Conservation (phyloP, 2,329 filamentous ascomycete genomes). For the Hysterium pulicare region DNA sequence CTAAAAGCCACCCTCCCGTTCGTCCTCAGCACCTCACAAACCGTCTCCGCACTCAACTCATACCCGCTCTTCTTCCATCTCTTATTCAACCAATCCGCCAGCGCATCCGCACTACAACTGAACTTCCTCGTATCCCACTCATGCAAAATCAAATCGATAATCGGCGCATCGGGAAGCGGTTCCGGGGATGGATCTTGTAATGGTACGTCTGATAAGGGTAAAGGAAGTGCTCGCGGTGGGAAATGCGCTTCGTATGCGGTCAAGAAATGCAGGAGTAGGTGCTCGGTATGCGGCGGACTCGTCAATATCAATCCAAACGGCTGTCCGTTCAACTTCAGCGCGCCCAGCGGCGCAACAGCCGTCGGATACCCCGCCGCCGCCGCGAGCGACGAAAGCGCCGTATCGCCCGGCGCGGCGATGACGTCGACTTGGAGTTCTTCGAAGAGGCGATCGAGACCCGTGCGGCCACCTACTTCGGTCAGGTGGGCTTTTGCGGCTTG, state of each 20-base stretch:
- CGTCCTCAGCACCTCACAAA: slow-evolving; percentile 32
- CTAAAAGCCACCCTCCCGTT: slow-evolving; percentile 34
- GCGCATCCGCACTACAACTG: slow-evolving; percentile 29
- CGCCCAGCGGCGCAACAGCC: slow-evolving; percentile 31
- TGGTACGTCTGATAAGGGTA: slow-evolving; percentile 26
- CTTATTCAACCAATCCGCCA: slow-evolving; percentile 33
- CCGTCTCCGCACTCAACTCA: slow-evolving; percentile 30
- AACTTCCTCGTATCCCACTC: slow-evolving; percentile 34
- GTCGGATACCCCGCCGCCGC: slow-evolving; percentile 36
- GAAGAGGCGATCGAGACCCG: slow-evolving; percentile 33
- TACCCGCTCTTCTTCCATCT: slow-evolving; percentile 35
- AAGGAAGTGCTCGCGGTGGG: slow-evolving; percentile 27
- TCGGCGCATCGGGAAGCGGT: slow-evolving; percentile 29
- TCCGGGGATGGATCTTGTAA: slow-evolving; percentile 23
- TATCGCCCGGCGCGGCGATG: slow-evolving; percentile 32
- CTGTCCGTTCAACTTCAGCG: slow-evolving; percentile 34
- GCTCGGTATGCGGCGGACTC: slow-evolving; percentile 30
- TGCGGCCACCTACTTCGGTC: slow-evolving; percentile 24
- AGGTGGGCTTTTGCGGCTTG: slow-evolving; percentile 26
- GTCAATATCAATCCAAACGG: slow-evolving; percentile 34
- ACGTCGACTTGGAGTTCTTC: slow-evolving; percentile 27
- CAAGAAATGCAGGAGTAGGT: slow-evolving; percentile 32
- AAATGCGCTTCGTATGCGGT: slow-evolving; percentile 36
- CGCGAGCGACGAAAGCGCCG: slow-evolving; percentile 31
- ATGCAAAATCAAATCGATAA: slow-evolving; percentile 30